Base-by-base conservation (phyloP, 768 basidiomycete genomes). In the Leccinum uliginosum region DNA sequence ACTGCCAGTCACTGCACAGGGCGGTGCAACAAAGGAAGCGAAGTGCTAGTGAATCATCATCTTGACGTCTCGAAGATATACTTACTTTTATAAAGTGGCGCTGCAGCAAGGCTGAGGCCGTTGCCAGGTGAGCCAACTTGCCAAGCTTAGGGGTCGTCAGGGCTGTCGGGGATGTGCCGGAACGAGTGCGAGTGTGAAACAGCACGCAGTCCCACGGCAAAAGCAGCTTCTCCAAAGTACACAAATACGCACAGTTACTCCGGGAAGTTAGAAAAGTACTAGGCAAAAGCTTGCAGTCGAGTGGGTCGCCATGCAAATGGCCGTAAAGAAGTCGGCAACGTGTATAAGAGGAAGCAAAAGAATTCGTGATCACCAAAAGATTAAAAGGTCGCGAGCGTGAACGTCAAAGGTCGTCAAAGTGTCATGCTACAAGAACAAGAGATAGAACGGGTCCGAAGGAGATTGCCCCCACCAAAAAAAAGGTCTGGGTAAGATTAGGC, bases 381-480 rank as follows among this genome's bases (percentile, higher is more conserved):
- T 43, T 11, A 43, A 14, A 45, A 45, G 3, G 12, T 21, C 44
- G 21, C 23, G 19, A 21, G 15, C 44, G 9, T 53, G 27, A 50
- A 32, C 23, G 34, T 34, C 34, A 34, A 34, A 50, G 27, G 30
- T 56, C 55, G 6, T 66, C 34, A 45, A 51, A 35, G 50, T 50
- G 38, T 30, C 60, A 12, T 23, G 21, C 12, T 19, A 49, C 40
- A 48, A 47, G 26, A 27, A 47, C 6, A 19, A 19, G 19, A 21
- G 21, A 11, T 21, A 21, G 43, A 10, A 45, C 14, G 14, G 21
- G 44, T 45, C 12, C 44, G 21, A 45, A 23, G n/a, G 38, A 19
- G 40, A 19, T 43, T 2, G 10, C 10, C n/a, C 40, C 11, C 10
- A n/a, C 32, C 27, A 27, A 12, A 34, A 43, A 34, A 21, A 4